Evolutionary conservation across 495 filamentous ascomycete genomes (phyloP).

Genomic region (Collariella sp.): DNA sequence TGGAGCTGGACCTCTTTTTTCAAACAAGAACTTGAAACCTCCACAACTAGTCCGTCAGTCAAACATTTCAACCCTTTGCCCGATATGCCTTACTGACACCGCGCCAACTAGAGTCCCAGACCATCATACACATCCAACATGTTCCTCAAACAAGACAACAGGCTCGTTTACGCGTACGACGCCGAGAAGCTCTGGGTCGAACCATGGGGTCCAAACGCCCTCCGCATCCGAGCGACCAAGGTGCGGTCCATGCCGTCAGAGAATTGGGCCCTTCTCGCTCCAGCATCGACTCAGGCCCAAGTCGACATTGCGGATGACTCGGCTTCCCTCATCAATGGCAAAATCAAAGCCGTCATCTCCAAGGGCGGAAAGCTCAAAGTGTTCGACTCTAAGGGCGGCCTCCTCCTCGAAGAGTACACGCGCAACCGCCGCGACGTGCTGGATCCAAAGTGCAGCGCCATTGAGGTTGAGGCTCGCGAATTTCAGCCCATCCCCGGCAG

Average conservation of each 20-base stretch:
- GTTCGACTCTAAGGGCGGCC: constrained; percentile 27
- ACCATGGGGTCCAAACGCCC: constrained; percentile 46
- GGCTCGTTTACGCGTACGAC: constrained; percentile 38
- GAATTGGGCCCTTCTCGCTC: constrained; percentile 42
- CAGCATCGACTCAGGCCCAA: not conserved
- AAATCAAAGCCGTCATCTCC: constrained; percentile 42
- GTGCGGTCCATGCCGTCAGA: constrained; percentile 39
- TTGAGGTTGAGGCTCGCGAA: constrained; percentile 46
- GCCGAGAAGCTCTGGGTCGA: constrained; percentile 48
- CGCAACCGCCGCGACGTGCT: constrained; percentile 42
- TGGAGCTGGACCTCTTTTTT: no score
- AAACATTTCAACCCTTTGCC: no score
- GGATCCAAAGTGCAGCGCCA: constrained; percentile 48
- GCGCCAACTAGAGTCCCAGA: no score
- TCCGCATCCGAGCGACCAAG: constrained; percentile 48
- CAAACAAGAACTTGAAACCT: no score
- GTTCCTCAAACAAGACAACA: constrained; percentile 1
- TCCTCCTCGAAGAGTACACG: constrained; percentile 49
- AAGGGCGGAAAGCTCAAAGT: constrained; percentile 44
- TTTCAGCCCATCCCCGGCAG: constrained; percentile 43
- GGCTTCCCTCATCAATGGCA: constrained; percentile 40
- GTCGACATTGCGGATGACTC: not conserved
- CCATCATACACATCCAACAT: constrained; percentile 9
- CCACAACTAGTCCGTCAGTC: no score
- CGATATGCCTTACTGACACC: no score